Evolutionary conservation across 2,329 filamentous ascomycete genomes (phyloP).

Genomic region (Calonectria hawksworthii): DNA sequence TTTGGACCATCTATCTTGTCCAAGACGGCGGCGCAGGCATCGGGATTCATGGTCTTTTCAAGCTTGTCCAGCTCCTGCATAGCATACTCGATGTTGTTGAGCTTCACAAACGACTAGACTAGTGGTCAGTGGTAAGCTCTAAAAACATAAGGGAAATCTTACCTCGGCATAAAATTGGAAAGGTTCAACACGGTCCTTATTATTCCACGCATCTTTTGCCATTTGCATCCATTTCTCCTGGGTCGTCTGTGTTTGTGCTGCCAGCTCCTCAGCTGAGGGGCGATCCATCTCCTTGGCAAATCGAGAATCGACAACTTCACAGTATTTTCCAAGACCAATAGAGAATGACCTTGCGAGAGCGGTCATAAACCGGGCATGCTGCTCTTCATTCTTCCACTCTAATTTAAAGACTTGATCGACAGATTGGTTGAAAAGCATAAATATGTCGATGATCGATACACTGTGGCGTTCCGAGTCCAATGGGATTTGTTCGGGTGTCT

Average conservation of each 20-base stretch:
- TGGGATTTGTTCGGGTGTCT: conserved; percentile 72
- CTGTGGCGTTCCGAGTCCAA: conserved; percentile 91
- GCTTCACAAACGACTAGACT: conserved; percentile 89
- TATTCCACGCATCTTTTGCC: conserved; percentile 93
- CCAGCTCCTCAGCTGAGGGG: conserved; percentile 87
- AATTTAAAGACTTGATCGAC: conserved; percentile 89
- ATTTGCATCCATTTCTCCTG: conserved; percentile 95
- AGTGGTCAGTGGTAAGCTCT: conserved; percentile 46
- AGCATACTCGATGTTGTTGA: conserved; percentile 97
- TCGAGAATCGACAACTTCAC: conserved; percentile 87
- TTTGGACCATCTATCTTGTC: conserved; percentile 79
- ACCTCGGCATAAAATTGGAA: conserved; percentile 97
- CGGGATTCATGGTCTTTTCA: conserved; percentile 90
- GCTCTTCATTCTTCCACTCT: conserved; percentile 93
- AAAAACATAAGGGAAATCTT: conserved; percentile 47
- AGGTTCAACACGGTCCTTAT: conserved; percentile 92
- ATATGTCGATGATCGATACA: conserved; percentile 92
- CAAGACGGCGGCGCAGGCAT: conserved; percentile 88
- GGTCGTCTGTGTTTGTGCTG: conserved; percentile 80
- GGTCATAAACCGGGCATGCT: conserved; percentile 98
- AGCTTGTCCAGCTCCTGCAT: conserved; percentile 93
- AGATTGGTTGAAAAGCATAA: conserved; percentile 92
- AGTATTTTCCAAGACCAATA: conserved; percentile 87
- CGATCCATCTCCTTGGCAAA: conserved; percentile 96
- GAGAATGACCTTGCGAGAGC: conserved; percentile 88